Evolutionary conservation across 805 yeast species (phyloP).

Genomic region (Trichomonascus vanleenenianus): DNA sequence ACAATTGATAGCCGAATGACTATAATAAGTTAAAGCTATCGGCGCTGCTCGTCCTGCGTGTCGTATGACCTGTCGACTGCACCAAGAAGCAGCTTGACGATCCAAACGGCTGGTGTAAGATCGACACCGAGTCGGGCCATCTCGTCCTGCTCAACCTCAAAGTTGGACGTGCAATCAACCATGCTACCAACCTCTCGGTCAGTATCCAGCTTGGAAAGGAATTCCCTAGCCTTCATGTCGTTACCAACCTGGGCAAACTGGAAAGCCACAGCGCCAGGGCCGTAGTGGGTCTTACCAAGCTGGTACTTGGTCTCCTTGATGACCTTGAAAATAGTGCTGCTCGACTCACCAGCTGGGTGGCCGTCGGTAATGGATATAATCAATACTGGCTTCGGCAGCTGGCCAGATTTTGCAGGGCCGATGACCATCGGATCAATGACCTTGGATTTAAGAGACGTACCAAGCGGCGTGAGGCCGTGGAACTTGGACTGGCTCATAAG

Average conservation of each 20-base stretch:
- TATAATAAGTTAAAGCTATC: neutral
- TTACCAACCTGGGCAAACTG: constrained; percentile 29
- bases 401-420: constrained; percentile 17
- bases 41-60: constrained; percentile 21
- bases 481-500: constrained; percentile 20
- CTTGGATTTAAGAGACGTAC: constrained; percentile 19
- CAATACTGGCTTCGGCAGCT: constrained; percentile 24
- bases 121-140: constrained; percentile 25
- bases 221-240: constrained; percentile 25
- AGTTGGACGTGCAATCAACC: constrained; percentile 26
- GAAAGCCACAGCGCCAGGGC: constrained; percentile 26
- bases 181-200: constrained; percentile 23
- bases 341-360: constrained; percentile 26
- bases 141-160: constrained; percentile 27
- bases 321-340: constrained; percentile 17
- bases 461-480: constrained; percentile 26
- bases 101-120: constrained; percentile 25
- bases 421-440: constrained; percentile 25
- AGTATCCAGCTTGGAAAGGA: constrained; percentile 22
- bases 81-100: constrained; percentile 24
- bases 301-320: constrained; percentile 21
- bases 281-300: constrained; percentile 18
- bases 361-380: constrained; percentile 27
- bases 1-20: no score
- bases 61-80: constrained; percentile 26